Percentiles rank a stretch among this genome's conserved stretches.
Conservation (phyloP, 208 protist species). For the Leishmania amazonensis region DNA sequence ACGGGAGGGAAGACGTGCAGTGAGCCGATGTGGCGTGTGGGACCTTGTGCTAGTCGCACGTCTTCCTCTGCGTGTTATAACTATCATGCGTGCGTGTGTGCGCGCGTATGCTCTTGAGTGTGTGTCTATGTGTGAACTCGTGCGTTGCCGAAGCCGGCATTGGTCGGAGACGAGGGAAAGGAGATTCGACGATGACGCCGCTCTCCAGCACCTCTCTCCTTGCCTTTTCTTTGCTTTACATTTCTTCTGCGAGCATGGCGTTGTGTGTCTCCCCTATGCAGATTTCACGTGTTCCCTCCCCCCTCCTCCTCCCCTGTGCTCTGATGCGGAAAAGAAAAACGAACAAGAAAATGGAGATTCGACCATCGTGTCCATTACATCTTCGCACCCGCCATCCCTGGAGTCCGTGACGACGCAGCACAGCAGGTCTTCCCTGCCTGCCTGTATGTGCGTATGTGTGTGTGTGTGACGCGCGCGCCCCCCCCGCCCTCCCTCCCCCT, state of each 20-base stretch:
- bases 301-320: constrained; percentile 15
- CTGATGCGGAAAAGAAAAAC: neutral
- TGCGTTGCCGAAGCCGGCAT: neutral
- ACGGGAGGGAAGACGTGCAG: neutral
- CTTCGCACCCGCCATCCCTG: neutral
- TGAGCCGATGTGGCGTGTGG: neutral
- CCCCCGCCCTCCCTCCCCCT: neutral
- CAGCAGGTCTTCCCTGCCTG: neutral
- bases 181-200: neutral
- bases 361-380: neutral
- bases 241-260: neutral
- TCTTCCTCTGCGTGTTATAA: neutral
- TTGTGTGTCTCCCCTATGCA: neutral
- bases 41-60: neutral
- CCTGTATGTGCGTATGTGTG: neutral
- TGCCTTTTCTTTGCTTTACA: neutral
- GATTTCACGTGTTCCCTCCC: neutral
- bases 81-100: neutral
- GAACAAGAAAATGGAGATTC: neutral
- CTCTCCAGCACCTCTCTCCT: constrained; percentile 3
- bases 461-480: neutral
- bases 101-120: neutral
- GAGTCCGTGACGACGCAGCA: neutral
- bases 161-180: neutral
- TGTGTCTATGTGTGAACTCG: neutral